Base-by-base conservation (phyloP, 2,329 filamentous ascomycete species). In the Talaromyces rugulosus region DNA sequence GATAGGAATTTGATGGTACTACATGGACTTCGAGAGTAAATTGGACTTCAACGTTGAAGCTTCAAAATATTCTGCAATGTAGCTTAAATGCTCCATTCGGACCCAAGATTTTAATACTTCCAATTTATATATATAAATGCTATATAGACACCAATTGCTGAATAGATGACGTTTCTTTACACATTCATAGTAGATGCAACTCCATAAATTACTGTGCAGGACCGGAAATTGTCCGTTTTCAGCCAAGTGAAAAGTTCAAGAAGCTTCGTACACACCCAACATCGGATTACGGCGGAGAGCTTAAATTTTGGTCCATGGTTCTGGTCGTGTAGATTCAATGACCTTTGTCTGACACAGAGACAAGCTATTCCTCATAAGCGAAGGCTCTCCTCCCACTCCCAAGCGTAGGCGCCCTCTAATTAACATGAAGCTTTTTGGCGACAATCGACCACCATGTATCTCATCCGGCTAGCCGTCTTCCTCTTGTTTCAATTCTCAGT, bases 301-400 rank as follows among this genome's bases (percentile, higher is more conserved):
- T 42, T 57, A 53, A 50, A 31, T 27, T 54, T 23, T 60, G 50
- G 40, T 8, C 58, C 58, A 55, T 30, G 50, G 61, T 56, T 61
- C 31, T 12, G 4, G 16, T 23, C 11, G 14, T 30, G 47, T 51
- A 18, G 34, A 33, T 16, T 51, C 33, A 51, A 44, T 58, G 56
- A 62, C 60, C 60, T 64, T 30, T 54, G 18, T 58, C 47, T 64
- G 60, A 60, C 60, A 64, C 18, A 47, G 33, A 27, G 40, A 34
- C 27, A 47, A 11, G 6, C 12, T 9, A n/a, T 56, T 42, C 16
- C 23, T 47, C 18, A 23, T 42, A 23, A 36, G 33, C 8, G 14
- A 33, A 36, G 44, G 8, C n/a, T 14, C 16, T 5, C 27, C 36
- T 16, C 30, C 53, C 8, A 18, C 42, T 34, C 47, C 18, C 50